Base-by-base conservation (phyloP, 305 asterid genomes). In the Fraxinus xanthoxyloides region DNA sequence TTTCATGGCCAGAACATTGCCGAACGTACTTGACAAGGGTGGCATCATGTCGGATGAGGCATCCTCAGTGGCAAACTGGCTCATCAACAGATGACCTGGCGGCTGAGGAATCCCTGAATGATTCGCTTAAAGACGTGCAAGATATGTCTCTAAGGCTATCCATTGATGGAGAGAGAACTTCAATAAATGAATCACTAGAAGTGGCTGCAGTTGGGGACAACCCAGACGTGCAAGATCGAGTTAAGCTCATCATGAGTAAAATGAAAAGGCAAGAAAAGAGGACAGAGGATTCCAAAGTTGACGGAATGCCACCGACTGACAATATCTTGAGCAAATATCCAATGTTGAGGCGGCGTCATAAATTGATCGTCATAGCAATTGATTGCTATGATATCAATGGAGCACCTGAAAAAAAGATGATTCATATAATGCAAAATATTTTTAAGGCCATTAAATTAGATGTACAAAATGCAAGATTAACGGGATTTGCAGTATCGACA, bases 1-100 rank as follows among this genome's bases (percentile, higher is more conserved):
- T 91, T 83, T 95, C 98, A 12, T 95, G 98, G 98, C 97, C 95
- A 0, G 98, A 93, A 84, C 98, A 95, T 77, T 95, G 98, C 80
- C 90, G 95, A 67, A 95, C 97, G 4, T 95, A 95, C 86, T 85
- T 93, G 69, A 89, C 95, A 4, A 85, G 91, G 84, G 85, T 93
- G 38, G 98, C 96, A 3, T 90, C 98, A 1, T 93, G 97, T 85
- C 92, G 98, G 54, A 91, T 93, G 93, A 89, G 97, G 89, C 94
- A 95, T 86, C 98, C 98, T 2, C 97, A 91, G 21, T 94, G 98
- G 98, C 83, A 92, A 87, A 95, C 93, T 2, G 94, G 91, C 89
- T 90, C 93, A 65, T 95, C 95, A 0, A 85, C 92, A 0, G 95
- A 91, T 46, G 97, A 92, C 51, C 59, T 84, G 5, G 88, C 86